Evolutionary conservation across 306 rosid species (phyloP).

Genomic region (Erythrophleum fordii): DNA sequence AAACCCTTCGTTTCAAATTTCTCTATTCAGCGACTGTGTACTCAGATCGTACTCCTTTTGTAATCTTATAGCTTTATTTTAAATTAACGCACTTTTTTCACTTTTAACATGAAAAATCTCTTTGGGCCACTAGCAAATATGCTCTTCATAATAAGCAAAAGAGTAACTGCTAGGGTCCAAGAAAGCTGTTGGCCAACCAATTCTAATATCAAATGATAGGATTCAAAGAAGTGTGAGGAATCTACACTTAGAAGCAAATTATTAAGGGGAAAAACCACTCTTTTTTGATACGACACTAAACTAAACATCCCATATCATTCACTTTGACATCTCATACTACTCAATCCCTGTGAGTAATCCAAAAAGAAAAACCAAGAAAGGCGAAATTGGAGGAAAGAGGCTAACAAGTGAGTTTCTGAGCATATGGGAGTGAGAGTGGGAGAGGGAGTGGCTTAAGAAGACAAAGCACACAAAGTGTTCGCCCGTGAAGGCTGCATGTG

Average conservation of each 20-base stretch:
- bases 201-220: too few species aligned
- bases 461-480: slow-evolving; percentile 57
- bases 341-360: too few species aligned
- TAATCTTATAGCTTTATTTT: background rate
- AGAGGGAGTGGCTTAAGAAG: slow-evolving; percentile 50
- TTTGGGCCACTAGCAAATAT: background rate
- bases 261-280: too few species aligned
- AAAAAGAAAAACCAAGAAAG: background rate
- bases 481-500: slow-evolving; percentile 99
- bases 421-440: slow-evolving; percentile 34
- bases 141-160: slow-evolving; percentile 31
- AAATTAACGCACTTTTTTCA: background rate
- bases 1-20: background rate
- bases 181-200: too few species aligned
- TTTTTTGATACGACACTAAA: too few species aligned
- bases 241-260: too few species aligned
- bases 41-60: slow-evolving; percentile 8
- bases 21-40: background rate
- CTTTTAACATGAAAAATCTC: background rate
- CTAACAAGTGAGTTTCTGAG: slow-evolving; percentile 29
- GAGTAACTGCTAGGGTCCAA: too few species aligned
- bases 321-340: too few species aligned
- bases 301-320: too few species aligned
- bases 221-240: too few species aligned
- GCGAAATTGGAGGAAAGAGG: slow-evolving; percentile 10